Conservation (phyloP, 495 filamentous ascomycete species). For the Cercophora sp. region DNA sequence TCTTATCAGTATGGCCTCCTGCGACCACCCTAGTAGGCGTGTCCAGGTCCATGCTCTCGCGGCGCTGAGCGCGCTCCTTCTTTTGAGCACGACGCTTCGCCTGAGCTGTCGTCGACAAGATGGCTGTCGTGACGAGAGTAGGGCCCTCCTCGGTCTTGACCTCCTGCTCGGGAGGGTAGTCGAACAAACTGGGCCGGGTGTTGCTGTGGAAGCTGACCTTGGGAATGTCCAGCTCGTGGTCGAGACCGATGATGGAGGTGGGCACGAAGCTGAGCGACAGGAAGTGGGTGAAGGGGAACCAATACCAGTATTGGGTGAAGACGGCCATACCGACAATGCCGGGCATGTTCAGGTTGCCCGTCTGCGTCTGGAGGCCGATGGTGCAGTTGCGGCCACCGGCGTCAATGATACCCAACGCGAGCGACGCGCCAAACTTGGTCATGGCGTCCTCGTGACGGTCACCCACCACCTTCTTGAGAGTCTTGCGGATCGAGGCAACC, state of each 20-base stretch:
- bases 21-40: slow-evolving; percentile 71
- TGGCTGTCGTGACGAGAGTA: slow-evolving; percentile 90
- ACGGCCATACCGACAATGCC: slow-evolving; percentile 97
- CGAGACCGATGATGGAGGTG: slow-evolving; percentile 89
- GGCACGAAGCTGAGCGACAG: slow-evolving; percentile 88
- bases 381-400: slow-evolving; percentile 98
- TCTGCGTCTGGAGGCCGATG: slow-evolving; percentile 94
- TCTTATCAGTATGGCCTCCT: slow-evolving; percentile 65
- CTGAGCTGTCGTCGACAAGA: slow-evolving; percentile 94
- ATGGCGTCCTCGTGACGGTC: slow-evolving; percentile 99
- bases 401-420: slow-evolving; percentile 96
- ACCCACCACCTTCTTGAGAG: slow-evolving; percentile 82
- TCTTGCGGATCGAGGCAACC: slow-evolving; percentile 75
- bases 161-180: slow-evolving; percentile 95
- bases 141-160: slow-evolving; percentile 90
- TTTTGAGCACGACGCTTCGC: slow-evolving; percentile 89
- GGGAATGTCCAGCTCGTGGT: slow-evolving; percentile 91
- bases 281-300: slow-evolving; percentile 99
- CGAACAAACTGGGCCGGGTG: slow-evolving; percentile 90
- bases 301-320: slow-evolving; percentile 99
- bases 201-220: slow-evolving; percentile 94
- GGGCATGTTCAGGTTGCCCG: slow-evolving; percentile 95
- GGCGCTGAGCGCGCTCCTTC: slow-evolving; percentile 63
- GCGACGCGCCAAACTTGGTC: slow-evolving; percentile 95
- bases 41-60: slow-evolving; percentile 88